phyloP scores from a whole-genome alignment of 306 rosid species.

The Bauhinia variegata region DNA sequence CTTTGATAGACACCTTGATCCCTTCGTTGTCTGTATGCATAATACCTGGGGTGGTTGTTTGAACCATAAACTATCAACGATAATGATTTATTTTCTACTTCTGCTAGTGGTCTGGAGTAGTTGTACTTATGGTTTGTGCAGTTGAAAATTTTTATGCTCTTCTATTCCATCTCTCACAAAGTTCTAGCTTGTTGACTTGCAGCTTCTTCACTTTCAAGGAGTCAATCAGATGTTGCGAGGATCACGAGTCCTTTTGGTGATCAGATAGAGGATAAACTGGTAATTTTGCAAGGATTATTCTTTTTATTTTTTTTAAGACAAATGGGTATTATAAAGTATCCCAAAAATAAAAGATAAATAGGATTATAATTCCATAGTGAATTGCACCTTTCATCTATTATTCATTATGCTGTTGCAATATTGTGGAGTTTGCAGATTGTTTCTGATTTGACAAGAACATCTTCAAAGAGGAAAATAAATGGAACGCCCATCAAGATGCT shows the following conservation, averaged over 20 bases:
- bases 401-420: constrained; percentile 22
- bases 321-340: neutral
- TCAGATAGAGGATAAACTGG: constrained; percentile 72
- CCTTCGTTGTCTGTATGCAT: constrained; percentile 19
- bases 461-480: constrained; percentile 56
- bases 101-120: constrained; percentile 19
- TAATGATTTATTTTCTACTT: constrained; percentile 32
- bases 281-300: constrained; percentile 44
- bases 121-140: constrained; percentile 28
- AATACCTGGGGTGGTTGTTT: no score
- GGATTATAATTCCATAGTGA: constrained; percentile 2
- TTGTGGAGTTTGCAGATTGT: constrained; percentile 51
- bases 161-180: constrained; percentile 31
- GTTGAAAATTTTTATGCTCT: constrained; percentile 14
- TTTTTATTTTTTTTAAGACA: constrained; percentile 12
- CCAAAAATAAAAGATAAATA: neutral
- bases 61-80: constrained; percentile 19
- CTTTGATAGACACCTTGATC: neutral
- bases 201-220: constrained; percentile 67
- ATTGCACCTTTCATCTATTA: constrained; percentile 25
- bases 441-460: constrained; percentile 52
- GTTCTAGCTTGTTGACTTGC: constrained; percentile 37
- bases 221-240: constrained; percentile 63
- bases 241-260: constrained; percentile 53
- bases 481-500: constrained; percentile 76